Base-by-base conservation (phyloP, 169 alveolate genomes). In the Plasmodium inui region DNA sequence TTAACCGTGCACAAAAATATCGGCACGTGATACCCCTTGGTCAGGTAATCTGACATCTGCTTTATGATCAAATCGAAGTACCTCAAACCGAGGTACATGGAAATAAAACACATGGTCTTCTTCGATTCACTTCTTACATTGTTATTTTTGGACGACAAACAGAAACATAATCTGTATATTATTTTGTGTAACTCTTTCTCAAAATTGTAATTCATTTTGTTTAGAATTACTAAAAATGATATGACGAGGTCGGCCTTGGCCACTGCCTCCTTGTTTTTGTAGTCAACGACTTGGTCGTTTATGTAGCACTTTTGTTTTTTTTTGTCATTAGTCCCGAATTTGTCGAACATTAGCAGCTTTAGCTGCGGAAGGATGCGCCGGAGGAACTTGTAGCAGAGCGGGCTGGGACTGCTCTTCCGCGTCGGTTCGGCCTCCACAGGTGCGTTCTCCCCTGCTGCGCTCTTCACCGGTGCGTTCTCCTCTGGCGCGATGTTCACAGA, bases 71-170 rank as follows among this genome's bases (percentile, higher is more conserved):
- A 55, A 81, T 82, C 92, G 44, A 82, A 44, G 70, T 91, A 91
- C 26, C 82, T 82, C 84, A 91, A 72, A n/a, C 95, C 95, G 7
- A 91, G 86, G 76, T 91, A 91, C 95, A 91, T 91, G 37, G 95
- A 91, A 44, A 91, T 82, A 46, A 10, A 71, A 37, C 95, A 91
- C 26, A 91, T 61, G 7, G 95, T 39, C 73, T 80, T 91, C 39
- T 91, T 91, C 78, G 95, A 50, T 82, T 91, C 95, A 28, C 81
- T 82, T 91, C 95, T 81, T 53, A 91, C 76, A 41, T 39, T 91
- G 83, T 82, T 82, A 39, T 22, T 28, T 91, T 72, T 82, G 28
- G 95, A 91, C 1, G 95, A 91, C 32, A 91, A 71, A 17, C 92
- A 91, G 22, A 19, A 82, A 70, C 95, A 91, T 70, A 91, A 72